Conservation (phyloP, 768 basidiomycete genomes). For the Phaffia australis region DNA sequence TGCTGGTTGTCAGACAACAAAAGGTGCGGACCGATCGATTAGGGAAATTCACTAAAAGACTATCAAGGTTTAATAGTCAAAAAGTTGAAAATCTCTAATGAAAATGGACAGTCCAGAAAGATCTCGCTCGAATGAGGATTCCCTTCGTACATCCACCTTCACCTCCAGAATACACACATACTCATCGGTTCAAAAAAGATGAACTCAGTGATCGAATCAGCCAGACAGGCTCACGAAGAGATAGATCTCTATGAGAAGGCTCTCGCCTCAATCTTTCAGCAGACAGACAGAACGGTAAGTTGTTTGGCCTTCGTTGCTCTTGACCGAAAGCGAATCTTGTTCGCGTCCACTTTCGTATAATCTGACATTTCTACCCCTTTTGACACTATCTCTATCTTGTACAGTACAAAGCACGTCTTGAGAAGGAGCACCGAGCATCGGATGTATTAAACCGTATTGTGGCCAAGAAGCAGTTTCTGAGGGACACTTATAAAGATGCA, state of each 20-base stretch:
- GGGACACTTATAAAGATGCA: conserved; percentile 65
- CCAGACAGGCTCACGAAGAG: conserved; percentile 91
- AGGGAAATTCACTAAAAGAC: too few species aligned
- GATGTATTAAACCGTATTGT: conserved; percentile 79
- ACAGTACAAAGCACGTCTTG: conserved; percentile 31
- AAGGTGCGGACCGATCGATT: background rate
- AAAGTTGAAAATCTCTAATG: background rate
- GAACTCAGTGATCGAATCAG: conserved; percentile 90
- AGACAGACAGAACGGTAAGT: conserved; percentile 37
- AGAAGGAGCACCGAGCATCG: conserved; percentile 74
- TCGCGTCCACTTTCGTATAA: conserved; percentile 41
- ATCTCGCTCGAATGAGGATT: background rate
- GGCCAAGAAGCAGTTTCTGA: conserved; percentile 54
- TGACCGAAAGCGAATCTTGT: conserved; percentile 47
- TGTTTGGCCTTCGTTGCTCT: background rate
- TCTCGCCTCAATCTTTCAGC: conserved; percentile 68
- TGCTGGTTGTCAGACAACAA: background rate
- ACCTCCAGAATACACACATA: background rate
- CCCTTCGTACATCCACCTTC: background rate
- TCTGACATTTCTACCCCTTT: conserved; percentile 21
- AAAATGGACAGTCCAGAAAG: background rate
- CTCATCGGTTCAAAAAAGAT: conserved; percentile 40
- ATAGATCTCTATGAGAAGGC: conserved; percentile 83
- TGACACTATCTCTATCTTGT: conserved; percentile 24
- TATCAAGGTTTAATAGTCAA: too few species aligned